Base-by-base conservation (phyloP, 2,329 filamentous ascomycete genomes). In the Chaetomium olivaceum region DNA sequence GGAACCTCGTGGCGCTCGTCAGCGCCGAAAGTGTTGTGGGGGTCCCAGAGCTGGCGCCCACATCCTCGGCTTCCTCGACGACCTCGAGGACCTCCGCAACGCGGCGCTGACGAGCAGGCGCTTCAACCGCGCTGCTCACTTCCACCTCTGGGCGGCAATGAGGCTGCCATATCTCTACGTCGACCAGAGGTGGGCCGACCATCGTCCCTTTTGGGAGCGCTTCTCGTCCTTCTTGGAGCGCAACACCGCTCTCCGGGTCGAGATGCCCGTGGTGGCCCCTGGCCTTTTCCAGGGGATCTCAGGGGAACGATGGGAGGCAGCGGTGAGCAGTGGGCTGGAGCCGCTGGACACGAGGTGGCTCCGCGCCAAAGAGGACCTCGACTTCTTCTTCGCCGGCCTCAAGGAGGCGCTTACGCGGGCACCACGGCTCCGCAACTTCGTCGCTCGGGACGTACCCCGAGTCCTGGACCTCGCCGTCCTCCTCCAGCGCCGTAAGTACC, bases 11-110 rank as follows among this genome's bases (percentile, higher is more conserved):
- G 14, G 19, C 5, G 12, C n/a, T 25, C 39, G 43, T 50, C 43
- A 25, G 3, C 19, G 57, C 39, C 25, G 57, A 59, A 8, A 25
- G n/a, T 33, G 29, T 61, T 1, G 4, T 61, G 3, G 46, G 48
- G 16, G 23, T 61, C 8, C 19, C 23, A 6, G 58, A 61, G 48
- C n/a, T 61, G 7, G 58, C 16, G 21, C 21, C n/a, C 12, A 27
- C 29, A 52, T 61, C 29, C 27, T 61, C 31, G 21, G 58, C n/a
- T 61, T 52, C 14, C 27, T 61, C 29, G 12, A 61, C 4, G 21
- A 61, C 29, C 3, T 36, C 21, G n/a, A 23, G n/a, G 58, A 61
- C 16, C 19, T 61, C 7, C 50, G 31, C 12, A 54, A 12, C 12
- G 58, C 48, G 1, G 25, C 29, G 1, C 48, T 61, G 21, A 9